A percentile compares a stretch with the other conserved stretches of the same genome.
Evolutionary conservation across 2,329 filamentous ascomycete species (phyloP).

Genomic region (Ceratocystis variospora): DNA sequence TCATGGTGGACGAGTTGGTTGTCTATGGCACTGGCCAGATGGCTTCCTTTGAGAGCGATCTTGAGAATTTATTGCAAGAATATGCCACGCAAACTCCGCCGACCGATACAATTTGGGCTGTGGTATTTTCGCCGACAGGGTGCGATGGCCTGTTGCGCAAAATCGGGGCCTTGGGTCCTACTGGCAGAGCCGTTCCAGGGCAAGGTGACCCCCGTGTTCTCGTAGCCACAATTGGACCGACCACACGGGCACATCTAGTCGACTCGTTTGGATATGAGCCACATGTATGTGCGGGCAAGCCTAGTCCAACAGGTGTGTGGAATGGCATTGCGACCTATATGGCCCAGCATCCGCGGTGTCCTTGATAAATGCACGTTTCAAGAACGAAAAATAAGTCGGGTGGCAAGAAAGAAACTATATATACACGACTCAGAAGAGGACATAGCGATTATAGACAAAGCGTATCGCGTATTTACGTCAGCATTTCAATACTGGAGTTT

Average conservation of each 20-base stretch:
- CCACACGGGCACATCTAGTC: constrained; percentile 63
- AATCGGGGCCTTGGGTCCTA: constrained; percentile 38
- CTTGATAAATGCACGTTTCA: background rate
- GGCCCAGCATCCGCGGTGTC: background rate
- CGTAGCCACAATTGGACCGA: constrained; percentile 84
- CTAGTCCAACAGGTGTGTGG: constrained; percentile 66
- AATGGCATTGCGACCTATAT: constrained; percentile 44
- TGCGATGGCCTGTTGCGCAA: constrained; percentile 48
- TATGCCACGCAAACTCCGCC: constrained; percentile 52
- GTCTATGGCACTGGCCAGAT: constrained; percentile 81
- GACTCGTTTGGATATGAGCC: constrained; percentile 52
- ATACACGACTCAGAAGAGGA: background rate
- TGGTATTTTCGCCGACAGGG: constrained; percentile 48
- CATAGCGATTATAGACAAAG: background rate
- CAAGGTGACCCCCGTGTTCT: constrained; percentile 32
- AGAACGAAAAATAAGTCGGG: background rate
- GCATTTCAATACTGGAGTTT: background rate
- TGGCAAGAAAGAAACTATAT: background rate
- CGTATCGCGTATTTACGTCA: background rate
- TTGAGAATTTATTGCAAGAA: constrained; percentile 37
- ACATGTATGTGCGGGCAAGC: constrained; percentile 67
- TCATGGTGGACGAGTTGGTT: constrained; percentile 62
- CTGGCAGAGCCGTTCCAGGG: constrained; percentile 18
- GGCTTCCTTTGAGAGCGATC: constrained; percentile 59
- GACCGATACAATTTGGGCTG: constrained; percentile 35